These are phyloP conservation scores for Pythium dissotocum DNA, from an alignment of 352 stramenopile genomes.

Conservation along the genomic window DNA sequence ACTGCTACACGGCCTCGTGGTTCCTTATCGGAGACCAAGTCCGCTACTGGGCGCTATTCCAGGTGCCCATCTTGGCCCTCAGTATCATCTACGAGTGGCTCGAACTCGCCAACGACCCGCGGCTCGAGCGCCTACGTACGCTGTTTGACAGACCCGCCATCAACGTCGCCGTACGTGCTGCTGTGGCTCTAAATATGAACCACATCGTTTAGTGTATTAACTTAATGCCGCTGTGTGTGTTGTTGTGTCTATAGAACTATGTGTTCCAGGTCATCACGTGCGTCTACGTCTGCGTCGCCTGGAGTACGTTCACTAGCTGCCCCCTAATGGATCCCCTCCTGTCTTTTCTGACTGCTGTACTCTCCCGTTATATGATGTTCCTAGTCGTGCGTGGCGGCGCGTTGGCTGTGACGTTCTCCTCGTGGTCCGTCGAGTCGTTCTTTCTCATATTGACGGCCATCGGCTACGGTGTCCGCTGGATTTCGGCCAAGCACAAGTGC, in stretches of 20 bases:
- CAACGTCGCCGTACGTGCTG: conserved; percentile 52
- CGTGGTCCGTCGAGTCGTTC: conserved; percentile 79
- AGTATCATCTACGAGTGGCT: conserved; percentile 85
- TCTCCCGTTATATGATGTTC: neutral
- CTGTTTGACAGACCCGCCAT: conserved; percentile 72
- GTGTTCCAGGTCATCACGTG: conserved; percentile 78
- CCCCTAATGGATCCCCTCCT: neutral
- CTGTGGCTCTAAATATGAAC: neutral
- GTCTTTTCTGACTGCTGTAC: neutral
- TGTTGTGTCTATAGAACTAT: conserved; percentile 53
- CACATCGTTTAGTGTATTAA: no score
- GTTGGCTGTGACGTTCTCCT: conserved; percentile 69
- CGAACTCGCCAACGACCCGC: conserved; percentile 58
- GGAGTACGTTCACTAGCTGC: conserved; percentile 54
- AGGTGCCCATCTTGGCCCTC: conserved; percentile 63
- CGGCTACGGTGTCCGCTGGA: conserved; percentile 73
- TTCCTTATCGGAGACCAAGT: conserved; percentile 81
- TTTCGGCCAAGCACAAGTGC: conserved; percentile 83
- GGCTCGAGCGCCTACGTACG: conserved; percentile 65
- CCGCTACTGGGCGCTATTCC: conserved; percentile 77
- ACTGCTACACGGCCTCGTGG: conserved; percentile 84
- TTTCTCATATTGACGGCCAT: conserved; percentile 73
- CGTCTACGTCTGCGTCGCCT: conserved; percentile 80
- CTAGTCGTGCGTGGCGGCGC: conserved; percentile 74
- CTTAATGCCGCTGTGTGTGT: no score